Evolutionary conservation across 2,329 filamentous ascomycete species (phyloP), one percentile per base, ranked within the genome.

Genomic region (Nectriaceae sp.): DNA sequence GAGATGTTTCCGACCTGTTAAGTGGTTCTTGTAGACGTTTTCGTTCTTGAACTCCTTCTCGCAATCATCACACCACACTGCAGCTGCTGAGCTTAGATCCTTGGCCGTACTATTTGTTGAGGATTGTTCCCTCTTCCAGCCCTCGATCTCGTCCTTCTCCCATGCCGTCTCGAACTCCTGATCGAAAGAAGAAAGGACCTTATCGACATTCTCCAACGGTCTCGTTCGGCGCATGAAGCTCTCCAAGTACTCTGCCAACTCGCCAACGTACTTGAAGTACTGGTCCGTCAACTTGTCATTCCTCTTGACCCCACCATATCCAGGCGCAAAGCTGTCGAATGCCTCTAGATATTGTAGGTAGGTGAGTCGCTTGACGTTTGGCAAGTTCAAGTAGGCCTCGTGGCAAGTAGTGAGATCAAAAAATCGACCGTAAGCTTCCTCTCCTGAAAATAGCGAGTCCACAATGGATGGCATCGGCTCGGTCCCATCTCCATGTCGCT

Each of bases 11-110:
- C 96, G 93, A 36, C 93, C 93, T 0, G 76, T 87, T 52, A 99
- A 72, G 68, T 99, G 94, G 31, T 83, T 85, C 61, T 91, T 92
- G 76, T 96, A 96, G 40, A 97, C 90, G 53, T 96, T 96, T 57
- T 94, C 85, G 63, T 97, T 97, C 63, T 89, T 91, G 73, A 97
- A 99, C 50, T 93, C 90, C 71, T 92, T 97, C 65, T 94, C 88
- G 67, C 94, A 99, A 54, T 92, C 91, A 5, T 87, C 79, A 63
- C 94, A 99, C 88, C 89, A 97, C 15, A 91, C 80, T 0, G 88
- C 89, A 44, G 90, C 86, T 1, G 62, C 76, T 63, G 64, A 64
- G 46, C 69, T 73, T 8, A 61, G 46, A 21, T 61, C 55, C 19
- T 61, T 59, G 8, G 60, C 43, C 2, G 66, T 22, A n/a, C 47